phyloP scores from a whole-genome alignment of 208 protist species.

The Tritrichomonas musculus region DNA sequence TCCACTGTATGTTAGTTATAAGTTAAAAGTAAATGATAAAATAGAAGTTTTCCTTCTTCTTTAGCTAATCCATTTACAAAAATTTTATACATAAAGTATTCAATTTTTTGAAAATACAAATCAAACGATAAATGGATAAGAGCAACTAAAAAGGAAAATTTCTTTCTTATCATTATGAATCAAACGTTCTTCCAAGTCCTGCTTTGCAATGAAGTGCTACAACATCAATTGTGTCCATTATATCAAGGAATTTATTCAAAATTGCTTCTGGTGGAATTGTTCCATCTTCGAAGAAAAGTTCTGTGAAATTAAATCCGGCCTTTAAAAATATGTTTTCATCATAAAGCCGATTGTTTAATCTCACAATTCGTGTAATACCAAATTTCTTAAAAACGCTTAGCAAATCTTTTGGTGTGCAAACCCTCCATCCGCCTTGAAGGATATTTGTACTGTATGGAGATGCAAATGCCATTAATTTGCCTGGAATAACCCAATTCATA shows the following conservation, averaged over 20 bases:
- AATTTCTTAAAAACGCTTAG: neutral
- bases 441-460: conserved; percentile 46
- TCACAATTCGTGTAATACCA: neutral
- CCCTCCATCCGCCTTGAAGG: neutral
- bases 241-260: neutral
- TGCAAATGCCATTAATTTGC: conserved; percentile 78
- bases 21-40: too few relatives aligned
- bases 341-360: neutral
- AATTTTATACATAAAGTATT: too few relatives aligned
- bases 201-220: conserved; percentile 21
- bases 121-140: too few relatives aligned
- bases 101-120: too few relatives aligned
- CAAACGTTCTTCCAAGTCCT: conserved; percentile 11
- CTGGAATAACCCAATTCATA: conserved; percentile 82
- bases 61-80: too few relatives aligned
- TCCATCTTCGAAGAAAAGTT: neutral
- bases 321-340: neutral
- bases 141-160: too few relatives aligned
- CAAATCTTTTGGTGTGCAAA: neutral
- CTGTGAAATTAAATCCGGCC: neutral
- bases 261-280: neutral
- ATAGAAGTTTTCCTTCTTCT: too few relatives aligned
- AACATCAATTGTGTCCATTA: neutral
- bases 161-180: too few relatives aligned
- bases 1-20: conserved; percentile 48